Conservation (phyloP, 129 eudicot genomes). For the Escallonia herrerae region DNA sequence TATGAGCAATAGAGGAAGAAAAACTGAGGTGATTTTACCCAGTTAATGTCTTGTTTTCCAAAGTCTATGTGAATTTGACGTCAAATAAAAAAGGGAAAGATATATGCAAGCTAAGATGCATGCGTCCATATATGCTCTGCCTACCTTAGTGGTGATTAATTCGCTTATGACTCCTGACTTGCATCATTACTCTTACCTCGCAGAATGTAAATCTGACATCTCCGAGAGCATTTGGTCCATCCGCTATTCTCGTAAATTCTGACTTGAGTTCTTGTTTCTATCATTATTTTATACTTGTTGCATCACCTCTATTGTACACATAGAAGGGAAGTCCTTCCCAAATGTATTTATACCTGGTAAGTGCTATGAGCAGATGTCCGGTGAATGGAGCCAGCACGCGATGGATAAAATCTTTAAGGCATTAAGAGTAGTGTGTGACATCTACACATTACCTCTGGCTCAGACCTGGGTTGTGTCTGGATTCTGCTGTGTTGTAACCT, state of each 20-base stretch:
- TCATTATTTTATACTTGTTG: neutral
- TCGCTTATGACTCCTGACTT: neutral
- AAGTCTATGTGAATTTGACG: no score
- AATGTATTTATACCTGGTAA: neutral
- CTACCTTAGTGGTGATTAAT: neutral
- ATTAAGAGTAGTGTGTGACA: slow-evolving; percentile 4
- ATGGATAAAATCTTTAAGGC: slow-evolving; percentile 1
- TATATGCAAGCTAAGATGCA: neutral
- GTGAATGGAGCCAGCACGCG: neutral
- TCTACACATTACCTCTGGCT: slow-evolving; percentile 8
- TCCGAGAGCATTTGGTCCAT: neutral
- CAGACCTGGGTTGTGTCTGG: slow-evolving; percentile 9
- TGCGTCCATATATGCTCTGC: neutral
- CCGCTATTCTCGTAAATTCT: neutral
- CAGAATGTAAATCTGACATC: slow-evolving; percentile 1
- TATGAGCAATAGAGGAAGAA: no score
- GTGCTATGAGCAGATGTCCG: neutral
- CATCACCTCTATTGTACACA: neutral
- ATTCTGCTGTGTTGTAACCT: no score
- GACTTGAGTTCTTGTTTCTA: neutral
- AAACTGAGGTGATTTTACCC: no score
- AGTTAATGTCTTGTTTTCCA: no score
- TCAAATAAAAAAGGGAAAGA: no score
- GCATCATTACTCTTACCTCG: neutral
- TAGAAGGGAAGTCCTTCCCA: no score